Evolutionary conservation across 768 basidiomycete species (phyloP).

Genomic region (Auricularia heimuer): DNA sequence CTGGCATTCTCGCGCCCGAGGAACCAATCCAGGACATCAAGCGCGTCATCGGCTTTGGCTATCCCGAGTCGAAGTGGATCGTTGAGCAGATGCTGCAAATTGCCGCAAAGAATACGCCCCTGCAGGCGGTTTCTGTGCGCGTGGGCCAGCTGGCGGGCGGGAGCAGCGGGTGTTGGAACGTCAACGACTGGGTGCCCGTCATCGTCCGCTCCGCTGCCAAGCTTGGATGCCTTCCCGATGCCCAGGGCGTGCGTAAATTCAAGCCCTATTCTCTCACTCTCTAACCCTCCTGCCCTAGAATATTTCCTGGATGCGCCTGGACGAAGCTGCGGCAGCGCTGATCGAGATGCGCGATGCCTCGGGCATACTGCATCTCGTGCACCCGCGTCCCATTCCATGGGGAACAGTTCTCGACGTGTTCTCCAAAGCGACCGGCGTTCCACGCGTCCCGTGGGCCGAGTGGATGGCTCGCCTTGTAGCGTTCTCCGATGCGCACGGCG

Average conservation of each 20-base stretch:
- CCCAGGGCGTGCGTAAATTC: slow-evolving; percentile 17
- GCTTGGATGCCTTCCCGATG: slow-evolving; percentile 25
- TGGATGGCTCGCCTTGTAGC: slow-evolving; percentile 16
- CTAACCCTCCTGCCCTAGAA: neutral
- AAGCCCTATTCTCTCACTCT: neutral
- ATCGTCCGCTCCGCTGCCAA: slow-evolving; percentile 25
- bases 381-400: slow-evolving; percentile 17
- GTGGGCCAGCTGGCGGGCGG: slow-evolving; percentile 30
- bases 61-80: slow-evolving; percentile 38
- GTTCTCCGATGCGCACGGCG: neutral
- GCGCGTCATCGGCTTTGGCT: slow-evolving; percentile 20
- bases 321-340: slow-evolving; percentile 16
- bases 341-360: slow-evolving; percentile 16
- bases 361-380: slow-evolving; percentile 13
- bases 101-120: slow-evolving; percentile 19
- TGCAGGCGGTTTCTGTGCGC: slow-evolving; percentile 28
- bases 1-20: neutral
- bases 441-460: slow-evolving; percentile 15
- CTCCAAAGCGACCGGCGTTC: slow-evolving; percentile 13
- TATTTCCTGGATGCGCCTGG: slow-evolving; percentile 19
- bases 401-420: slow-evolving; percentile 11
- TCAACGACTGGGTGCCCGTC: slow-evolving; percentile 35
- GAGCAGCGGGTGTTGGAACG: slow-evolving; percentile 30
- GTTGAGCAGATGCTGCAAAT: slow-evolving; percentile 23
- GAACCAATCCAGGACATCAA: neutral